Evolutionary conservation across 2,329 filamentous ascomycete genomes (phyloP).

Genomic region (Fusarium nelsonii): DNA sequence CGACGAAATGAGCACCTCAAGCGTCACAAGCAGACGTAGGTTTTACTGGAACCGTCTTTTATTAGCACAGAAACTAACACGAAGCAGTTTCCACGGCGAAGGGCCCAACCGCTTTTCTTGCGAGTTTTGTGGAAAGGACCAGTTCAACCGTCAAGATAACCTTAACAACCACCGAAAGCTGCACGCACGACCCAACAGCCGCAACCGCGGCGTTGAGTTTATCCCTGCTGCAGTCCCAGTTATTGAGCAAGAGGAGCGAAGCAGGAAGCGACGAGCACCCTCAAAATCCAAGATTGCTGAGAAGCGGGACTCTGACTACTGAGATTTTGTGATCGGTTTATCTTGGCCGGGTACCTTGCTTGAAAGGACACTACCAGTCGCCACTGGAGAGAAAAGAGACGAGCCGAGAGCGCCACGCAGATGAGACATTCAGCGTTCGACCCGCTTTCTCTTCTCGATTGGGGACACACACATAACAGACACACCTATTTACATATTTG

Average conservation of each 20-base stretch:
- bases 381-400: conserved; percentile 26
- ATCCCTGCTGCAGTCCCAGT: conserved; percentile 56
- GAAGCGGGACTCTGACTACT: conserved; percentile 51
- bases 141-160: conserved; percentile 58
- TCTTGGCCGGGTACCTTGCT: conserved; percentile 43
- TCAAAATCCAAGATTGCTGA: conserved; percentile 54
- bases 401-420: conserved; percentile 27
- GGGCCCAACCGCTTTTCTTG: conserved; percentile 57
- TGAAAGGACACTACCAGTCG: conserved; percentile 25
- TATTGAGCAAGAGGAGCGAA: conserved; percentile 57
- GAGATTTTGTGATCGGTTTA: conserved; percentile 19
- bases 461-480: conserved; percentile 25
- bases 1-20: conserved; percentile 68
- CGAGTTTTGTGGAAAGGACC: conserved; percentile 58
- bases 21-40: conserved; percentile 66
- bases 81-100: conserved; percentile 53
- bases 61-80: conserved; percentile 1
- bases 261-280: conserved; percentile 55
- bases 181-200: conserved; percentile 55
- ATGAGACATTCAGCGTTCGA: conserved; percentile 43
- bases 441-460: conserved; percentile 23
- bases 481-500: conserved; percentile 36
- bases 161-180: conserved; percentile 59
- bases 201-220: conserved; percentile 57
- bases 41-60: conserved; percentile 16